Evolutionary conservation across 108 stramenopile genomes (phyloP), one percentile per base, ranked within the genome.

Genomic region (Fragilaria radians): DNA sequence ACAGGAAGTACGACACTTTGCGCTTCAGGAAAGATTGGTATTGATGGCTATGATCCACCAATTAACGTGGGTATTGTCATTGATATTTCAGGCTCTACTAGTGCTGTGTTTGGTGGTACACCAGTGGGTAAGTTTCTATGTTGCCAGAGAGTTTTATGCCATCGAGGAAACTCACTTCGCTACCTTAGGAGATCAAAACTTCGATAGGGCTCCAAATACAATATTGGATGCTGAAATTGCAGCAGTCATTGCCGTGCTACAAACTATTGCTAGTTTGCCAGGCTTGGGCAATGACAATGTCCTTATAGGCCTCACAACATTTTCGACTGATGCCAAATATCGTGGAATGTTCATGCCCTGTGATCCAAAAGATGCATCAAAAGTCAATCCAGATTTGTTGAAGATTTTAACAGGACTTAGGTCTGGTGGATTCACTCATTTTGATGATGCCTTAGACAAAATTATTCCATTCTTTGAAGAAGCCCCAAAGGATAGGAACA

Each of bases 401-500:
- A 59, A 45, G 5, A 17, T 5, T 5, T 22, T 59, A 5, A 59
- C 11, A 21, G 24, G 21, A n/a, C n/a, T 59, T 4, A 4, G 34
- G 5, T n/a, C 5, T 14, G 45, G 58, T 4, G 72, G 72, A 4
- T 73, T 28, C 49, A 73, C 72, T 2, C 62, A 68, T 46, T 68
- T 73, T 26, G 72, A 73, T 53, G 72, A 63, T 63, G 72, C 62
- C 14, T 45, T 73, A 19, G 72, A 73, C 57, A 51, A 49, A 28
- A 33, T 46, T 18, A 58, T 68, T 30, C 27, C 29, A 30, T 73
- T 63, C 67, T 73, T 68, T 29, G 14, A 42, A 14, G 30, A 21
- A 28, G 53, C 65, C 11, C 54, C 54, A 17, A 29, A 14, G 9
- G 54, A 23, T n/a, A 31, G 54, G 14, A 42, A 42, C 36, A 72